Evolutionary conservation across 192 early-diverging fungal species (phyloP), one percentile per base, ranked within the genome.

Genomic region (Linnemannia zychae): DNA sequence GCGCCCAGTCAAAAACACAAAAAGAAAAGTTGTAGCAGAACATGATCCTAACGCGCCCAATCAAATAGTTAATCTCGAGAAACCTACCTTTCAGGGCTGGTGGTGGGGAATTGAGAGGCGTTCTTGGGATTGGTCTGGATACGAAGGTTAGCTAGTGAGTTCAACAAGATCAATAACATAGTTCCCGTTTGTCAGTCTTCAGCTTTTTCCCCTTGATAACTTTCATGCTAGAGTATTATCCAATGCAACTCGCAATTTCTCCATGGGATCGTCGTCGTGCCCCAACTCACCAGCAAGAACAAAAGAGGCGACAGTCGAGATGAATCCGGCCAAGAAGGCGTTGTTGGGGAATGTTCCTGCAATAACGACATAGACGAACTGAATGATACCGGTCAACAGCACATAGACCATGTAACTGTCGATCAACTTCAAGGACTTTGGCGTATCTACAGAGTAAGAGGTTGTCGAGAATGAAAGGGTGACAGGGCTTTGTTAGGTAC

Each of bases 331-430:
- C 82, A 99, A 86, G 87, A 99, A 99, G 38, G 97, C 95, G 89
- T 99, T 99, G 91, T 98, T 99, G 28, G 99, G 99, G 86, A 93
- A 99, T n/a, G 94, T 97, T 66, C 98, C 98, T 18, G 91, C 97
- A 31, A 97, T 72, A 1, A 93, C 71, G 73, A 96, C 93, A 81
- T 99, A 99, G 18, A 94, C 81, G 78, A 99, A 97, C 89, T 99
- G 99, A 36, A 95, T 81, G 63, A 98, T 87, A 40, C 98, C 99
- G n/a, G 95, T 94, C n/a, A 93, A 72, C 77, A 99, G 92, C 77
- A 97, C 94, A 89, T 94, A 97, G 15, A 92, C 94, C 87, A 99
- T 92, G 91, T 98, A 99, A 22, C 93, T 87, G 88, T 99, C 99
- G 74, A 99, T 95, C 68, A 98, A 85, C 89, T 98, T 97, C 47